Evolutionary conservation across 768 basidiomycete genomes (phyloP), one percentile per base, ranked within the genome.

Genomic region (Gymnopilus dilepis): DNA sequence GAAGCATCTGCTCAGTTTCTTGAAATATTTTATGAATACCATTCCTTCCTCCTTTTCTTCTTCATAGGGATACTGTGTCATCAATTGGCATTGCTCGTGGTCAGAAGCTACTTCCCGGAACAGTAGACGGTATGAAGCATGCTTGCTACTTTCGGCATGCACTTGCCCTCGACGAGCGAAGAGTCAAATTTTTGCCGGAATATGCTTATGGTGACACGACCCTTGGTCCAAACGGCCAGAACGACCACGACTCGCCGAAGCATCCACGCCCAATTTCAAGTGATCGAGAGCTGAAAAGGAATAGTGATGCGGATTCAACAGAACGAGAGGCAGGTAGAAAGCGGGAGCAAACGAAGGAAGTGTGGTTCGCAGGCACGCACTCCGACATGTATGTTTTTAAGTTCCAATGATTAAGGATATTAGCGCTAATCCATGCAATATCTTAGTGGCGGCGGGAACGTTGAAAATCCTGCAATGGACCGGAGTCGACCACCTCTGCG

Each of bases 71-170:
- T 64, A 76, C 76, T 17, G 73, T 75, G 2, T 76, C 76, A 4
- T 76, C 76, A 0, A 63, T 76, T n/a, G 76, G 76, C 0, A 22
- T 76, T n/a, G 43, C 58, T 2, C 65, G 73, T 13, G 62, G 42
- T 47, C 0, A 34, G 57, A 34, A 57, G 33, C 57, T 60, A 37
- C 57, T 71, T 1, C 74, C 68, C 4, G 48, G 47, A 15, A 71
- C 67, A 12, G 41, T 50, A 37, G 22, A 65, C 26, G 66, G 61
- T 0, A 68, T 68, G 66, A n/a, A 56, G 3, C 73, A 75, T 50
- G 65, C 75, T 17, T 74, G 73, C 37, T 71, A 61, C 50, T 75
- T 77, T 52, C 72, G 76, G 2, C 76, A 77, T 66, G 75, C 76
- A 3, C 70, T 77, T 2, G 74, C 76, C 6, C 64, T 77, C 5